Evolutionary conservation across 2,329 filamentous ascomycete genomes (phyloP).

Genomic region (Xylariaceae sp.): DNA sequence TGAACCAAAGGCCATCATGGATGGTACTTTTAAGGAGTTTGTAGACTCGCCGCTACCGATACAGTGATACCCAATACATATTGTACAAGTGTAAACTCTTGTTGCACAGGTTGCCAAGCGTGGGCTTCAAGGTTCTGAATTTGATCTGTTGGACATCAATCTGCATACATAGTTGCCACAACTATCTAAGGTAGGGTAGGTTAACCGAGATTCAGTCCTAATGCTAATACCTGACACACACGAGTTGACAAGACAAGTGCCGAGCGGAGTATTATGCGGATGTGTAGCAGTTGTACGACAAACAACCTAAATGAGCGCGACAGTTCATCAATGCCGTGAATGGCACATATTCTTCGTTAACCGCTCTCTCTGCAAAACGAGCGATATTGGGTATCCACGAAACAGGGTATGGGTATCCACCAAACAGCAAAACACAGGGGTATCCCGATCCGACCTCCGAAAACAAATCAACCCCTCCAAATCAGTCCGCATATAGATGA

Average conservation of each 20-base stretch:
- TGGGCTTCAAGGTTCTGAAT: too few species aligned
- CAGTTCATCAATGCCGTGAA: not conserved
- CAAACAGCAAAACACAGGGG: constrained; percentile 12
- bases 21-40: not conserved
- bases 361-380: constrained; percentile 19
- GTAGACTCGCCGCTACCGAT: not conserved
- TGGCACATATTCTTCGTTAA: not conserved
- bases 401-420: constrained; percentile 25
- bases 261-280: not conserved
- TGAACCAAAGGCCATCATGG: not conserved
- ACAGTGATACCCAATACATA: constrained; percentile 7
- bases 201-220: too few species aligned
- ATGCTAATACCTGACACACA: too few species aligned
- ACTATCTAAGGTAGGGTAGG: too few species aligned
- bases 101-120: too few species aligned
- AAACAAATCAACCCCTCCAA: not conserved
- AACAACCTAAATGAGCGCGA: not conserved
- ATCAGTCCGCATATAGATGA: not conserved
- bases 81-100: not conserved
- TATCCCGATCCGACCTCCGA: constrained; percentile 14
- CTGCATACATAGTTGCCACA: too few species aligned
- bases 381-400: constrained; percentile 30
- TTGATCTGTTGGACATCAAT: too few species aligned
- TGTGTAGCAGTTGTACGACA: not conserved
- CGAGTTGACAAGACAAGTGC: not conserved